Conservation (phyloP, 345 rosid species). For the Heritiera littoralis region DNA sequence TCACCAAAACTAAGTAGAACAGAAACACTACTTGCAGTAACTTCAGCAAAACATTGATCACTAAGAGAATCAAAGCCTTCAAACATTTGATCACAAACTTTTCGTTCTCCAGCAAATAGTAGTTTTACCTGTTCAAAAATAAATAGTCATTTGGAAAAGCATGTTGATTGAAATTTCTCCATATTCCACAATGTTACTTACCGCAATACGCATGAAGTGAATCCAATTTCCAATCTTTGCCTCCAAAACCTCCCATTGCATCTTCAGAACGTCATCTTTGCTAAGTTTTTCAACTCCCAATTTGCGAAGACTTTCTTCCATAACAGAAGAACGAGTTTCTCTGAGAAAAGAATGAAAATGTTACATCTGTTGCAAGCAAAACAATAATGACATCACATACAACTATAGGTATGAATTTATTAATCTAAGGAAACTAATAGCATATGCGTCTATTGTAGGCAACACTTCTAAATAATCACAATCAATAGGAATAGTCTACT, state of each 20-base stretch:
- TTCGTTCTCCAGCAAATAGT: slow-evolving; percentile 90
- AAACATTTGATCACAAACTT: slow-evolving; percentile 90
- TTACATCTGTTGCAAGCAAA: slow-evolving; percentile 8
- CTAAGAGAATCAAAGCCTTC: slow-evolving; percentile 81
- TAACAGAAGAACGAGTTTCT: slow-evolving; percentile 75
- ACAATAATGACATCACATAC: neutral
- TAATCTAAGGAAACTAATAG: neutral
- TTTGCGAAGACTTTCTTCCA: slow-evolving; percentile 87
- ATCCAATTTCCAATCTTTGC: slow-evolving; percentile 98
- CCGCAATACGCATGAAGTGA: slow-evolving; percentile 98
- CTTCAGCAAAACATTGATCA: slow-evolving; percentile 94
- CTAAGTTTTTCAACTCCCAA: slow-evolving; percentile 95
- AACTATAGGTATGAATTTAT: neutral
- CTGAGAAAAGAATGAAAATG: slow-evolving; percentile 37
- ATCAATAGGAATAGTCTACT: neutral
- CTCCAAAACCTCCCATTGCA: slow-evolving; percentile 99
- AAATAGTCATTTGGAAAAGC: slow-evolving; percentile 16
- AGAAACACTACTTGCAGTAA: slow-evolving; percentile 73
- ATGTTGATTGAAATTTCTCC: neutral
- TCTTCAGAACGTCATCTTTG: slow-evolving; percentile 96
- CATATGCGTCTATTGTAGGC: neutral
- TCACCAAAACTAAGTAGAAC: slow-evolving; percentile 99
- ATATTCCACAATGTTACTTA: slow-evolving; percentile 40
- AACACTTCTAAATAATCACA: neutral
- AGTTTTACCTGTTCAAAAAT: slow-evolving; percentile 72